These are phyloP conservation scores for Acer saccharum DNA, from an alignment of 345 rosid genomes.

Conservation along the genomic window DNA sequence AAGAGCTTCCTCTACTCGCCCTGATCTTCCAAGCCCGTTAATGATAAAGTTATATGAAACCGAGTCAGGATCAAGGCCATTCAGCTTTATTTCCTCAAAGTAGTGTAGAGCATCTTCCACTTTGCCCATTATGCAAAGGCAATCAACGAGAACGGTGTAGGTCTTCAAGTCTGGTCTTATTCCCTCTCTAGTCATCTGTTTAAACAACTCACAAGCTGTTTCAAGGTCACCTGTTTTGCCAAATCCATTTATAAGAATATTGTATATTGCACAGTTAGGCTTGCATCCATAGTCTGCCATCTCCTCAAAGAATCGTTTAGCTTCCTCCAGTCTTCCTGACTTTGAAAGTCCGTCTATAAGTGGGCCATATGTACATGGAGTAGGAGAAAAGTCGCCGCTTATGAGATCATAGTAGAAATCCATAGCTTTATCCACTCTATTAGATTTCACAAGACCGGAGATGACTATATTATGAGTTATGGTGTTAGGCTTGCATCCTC, in stretches of 20 bases:
- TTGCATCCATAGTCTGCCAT: slow-evolving; percentile 77
- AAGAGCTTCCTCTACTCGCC: slow-evolving; percentile 68
- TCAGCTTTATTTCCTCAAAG: slow-evolving; percentile 64
- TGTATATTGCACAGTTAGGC: slow-evolving; percentile 84
- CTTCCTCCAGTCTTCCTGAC: slow-evolving; percentile 66
- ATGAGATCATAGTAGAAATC: slow-evolving; percentile 70
- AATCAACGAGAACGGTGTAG: slow-evolving; percentile 77
- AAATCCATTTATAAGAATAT: slow-evolving; percentile 82
- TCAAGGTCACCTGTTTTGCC: slow-evolving; percentile 78
- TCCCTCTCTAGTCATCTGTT: slow-evolving; percentile 75
- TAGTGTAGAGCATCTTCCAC: slow-evolving; percentile 75
- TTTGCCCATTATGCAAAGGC: slow-evolving; percentile 65
- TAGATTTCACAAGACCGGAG: slow-evolving; percentile 63
- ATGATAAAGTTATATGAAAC: slow-evolving; percentile 78
- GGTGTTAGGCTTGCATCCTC: slow-evolving; percentile 61
- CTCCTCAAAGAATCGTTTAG: slow-evolving; percentile 70
- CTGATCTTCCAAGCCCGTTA: slow-evolving; percentile 72
- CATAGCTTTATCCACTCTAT: slow-evolving; percentile 63
- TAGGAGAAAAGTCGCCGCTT: slow-evolving; percentile 74
- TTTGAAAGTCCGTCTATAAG: slow-evolving; percentile 78
- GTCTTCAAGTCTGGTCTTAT: slow-evolving; percentile 89
- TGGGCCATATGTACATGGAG: slow-evolving; percentile 85
- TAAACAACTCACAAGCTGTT: slow-evolving; percentile 62
- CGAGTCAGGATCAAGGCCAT: slow-evolving; percentile 64
- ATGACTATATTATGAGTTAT: slow-evolving; percentile 83